phyloP scores from a whole-genome alignment of 2,329 filamentous ascomycete species.

The Alternaria dauci region DNA sequence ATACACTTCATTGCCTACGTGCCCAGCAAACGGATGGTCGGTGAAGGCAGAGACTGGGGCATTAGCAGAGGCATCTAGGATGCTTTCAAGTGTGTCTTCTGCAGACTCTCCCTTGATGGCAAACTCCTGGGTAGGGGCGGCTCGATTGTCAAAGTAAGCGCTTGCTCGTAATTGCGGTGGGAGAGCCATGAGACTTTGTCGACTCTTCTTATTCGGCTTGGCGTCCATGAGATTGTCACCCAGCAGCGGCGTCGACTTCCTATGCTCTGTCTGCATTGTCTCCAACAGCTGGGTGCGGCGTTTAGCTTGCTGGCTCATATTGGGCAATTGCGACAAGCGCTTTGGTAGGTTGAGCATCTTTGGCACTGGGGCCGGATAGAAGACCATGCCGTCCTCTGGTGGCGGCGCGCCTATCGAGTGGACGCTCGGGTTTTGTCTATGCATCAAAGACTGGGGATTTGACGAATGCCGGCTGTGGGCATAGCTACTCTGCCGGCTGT shows the following conservation, averaged over 20 bases:
- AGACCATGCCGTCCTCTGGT: slow-evolving; percentile 84
- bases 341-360: slow-evolving; percentile 92
- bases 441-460: slow-evolving; percentile 51
- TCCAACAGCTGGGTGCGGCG: slow-evolving; percentile 77
- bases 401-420: slow-evolving; percentile 53
- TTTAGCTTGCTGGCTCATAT: slow-evolving; percentile 69
- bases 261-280: slow-evolving; percentile 64
- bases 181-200: slow-evolving; percentile 62
- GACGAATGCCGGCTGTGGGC: slow-evolving; percentile 36
- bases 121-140: slow-evolving; percentile 64
- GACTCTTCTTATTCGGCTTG: slow-evolving; percentile 40
- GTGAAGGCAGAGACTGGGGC: slow-evolving; percentile 93
- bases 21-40: slow-evolving; percentile 83
- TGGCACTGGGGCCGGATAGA: slow-evolving; percentile 93
- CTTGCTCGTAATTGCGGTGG: slow-evolving; percentile 90
- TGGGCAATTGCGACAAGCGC: slow-evolving; percentile 78
- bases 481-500: slow-evolving; percentile 13
- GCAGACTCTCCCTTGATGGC: slow-evolving; percentile 78
- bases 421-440: slow-evolving; percentile 49
- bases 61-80: slow-evolving; percentile 85
- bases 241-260: slow-evolving; percentile 57
- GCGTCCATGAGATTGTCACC: slow-evolving; percentile 7
- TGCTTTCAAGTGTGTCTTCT: slow-evolving; percentile 86
- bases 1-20: slow-evolving; percentile 78
- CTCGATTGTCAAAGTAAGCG: slow-evolving; percentile 78